phyloP scores from a whole-genome alignment of 2,329 filamentous ascomycete genomes.

The Trichoderma brevicompactum region DNA sequence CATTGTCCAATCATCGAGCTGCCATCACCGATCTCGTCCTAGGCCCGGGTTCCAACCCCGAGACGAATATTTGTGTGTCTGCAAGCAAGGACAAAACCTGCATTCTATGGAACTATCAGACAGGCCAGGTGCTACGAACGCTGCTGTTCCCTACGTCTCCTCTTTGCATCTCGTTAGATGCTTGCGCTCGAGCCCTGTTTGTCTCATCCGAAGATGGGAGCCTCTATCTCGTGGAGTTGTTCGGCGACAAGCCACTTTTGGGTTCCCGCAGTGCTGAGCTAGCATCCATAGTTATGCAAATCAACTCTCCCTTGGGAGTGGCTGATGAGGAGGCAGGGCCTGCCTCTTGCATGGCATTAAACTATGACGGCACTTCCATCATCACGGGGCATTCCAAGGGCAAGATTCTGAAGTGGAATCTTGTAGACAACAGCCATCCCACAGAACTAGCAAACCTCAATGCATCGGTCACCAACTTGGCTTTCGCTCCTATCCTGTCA shows the following conservation, averaged over 20 bases:
- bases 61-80: slow-evolving; percentile 82
- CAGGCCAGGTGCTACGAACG: slow-evolving; percentile 76
- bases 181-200: slow-evolving; percentile 81
- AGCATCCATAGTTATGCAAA: slow-evolving; percentile 62
- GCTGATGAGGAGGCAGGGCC: slow-evolving; percentile 66
- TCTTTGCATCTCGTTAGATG: slow-evolving; percentile 75
- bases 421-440: slow-evolving; percentile 69
- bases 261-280: slow-evolving; percentile 55
- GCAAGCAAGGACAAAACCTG: slow-evolving; percentile 85
- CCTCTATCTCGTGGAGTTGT: slow-evolving; percentile 78
- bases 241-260: slow-evolving; percentile 60
- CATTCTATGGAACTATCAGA: slow-evolving; percentile 90
- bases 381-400: slow-evolving; percentile 82
- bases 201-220: slow-evolving; percentile 79
- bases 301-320: slow-evolving; percentile 58
- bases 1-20: slow-evolving; percentile 76
- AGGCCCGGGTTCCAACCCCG: slow-evolving; percentile 68
- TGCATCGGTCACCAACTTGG: slow-evolving; percentile 79
- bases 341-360: slow-evolving; percentile 70
- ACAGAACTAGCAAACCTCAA: slow-evolving; percentile 73
- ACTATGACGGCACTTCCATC: slow-evolving; percentile 79
- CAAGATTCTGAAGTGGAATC: slow-evolving; percentile 79
- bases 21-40: slow-evolving; percentile 68
- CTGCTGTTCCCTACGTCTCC: slow-evolving; percentile 78
- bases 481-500: slow-evolving; percentile 68